Conservation (phyloP, 768 basidiomycete species). For the Termitomyces sp. region DNA sequence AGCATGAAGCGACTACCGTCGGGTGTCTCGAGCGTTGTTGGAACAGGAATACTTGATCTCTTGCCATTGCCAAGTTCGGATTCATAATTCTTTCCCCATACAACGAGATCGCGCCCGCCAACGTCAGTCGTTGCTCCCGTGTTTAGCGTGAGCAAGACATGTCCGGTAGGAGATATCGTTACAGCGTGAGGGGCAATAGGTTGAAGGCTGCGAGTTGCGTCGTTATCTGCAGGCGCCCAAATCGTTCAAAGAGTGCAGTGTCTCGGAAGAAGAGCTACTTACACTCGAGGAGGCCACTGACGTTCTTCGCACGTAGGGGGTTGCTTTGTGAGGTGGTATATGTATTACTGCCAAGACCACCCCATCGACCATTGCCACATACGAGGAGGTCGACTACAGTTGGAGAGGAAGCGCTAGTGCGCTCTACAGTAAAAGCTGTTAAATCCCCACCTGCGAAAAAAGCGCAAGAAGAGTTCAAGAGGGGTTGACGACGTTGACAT, state of each 20-base stretch:
- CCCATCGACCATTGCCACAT: constrained; percentile 83
- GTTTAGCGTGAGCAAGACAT: constrained; percentile 73
- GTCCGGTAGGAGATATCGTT: constrained; percentile 71
- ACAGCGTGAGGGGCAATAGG: constrained; percentile 64
- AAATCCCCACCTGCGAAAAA: constrained; percentile 62
- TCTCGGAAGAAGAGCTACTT: constrained; percentile 28
- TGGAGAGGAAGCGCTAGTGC: constrained; percentile 24
- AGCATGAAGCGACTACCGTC: constrained; percentile 64
- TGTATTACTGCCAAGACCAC: constrained; percentile 66
- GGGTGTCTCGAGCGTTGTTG: constrained; percentile 47
- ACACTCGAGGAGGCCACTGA: constrained; percentile 90
- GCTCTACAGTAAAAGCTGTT: constrained; percentile 75
- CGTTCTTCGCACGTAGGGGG: constrained; percentile 71
- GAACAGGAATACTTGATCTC: constrained; percentile 55
- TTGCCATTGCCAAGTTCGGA: constrained; percentile 78
- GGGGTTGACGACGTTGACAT: neutral
- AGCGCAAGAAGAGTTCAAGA: neutral
- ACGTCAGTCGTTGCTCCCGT: constrained; percentile 49
- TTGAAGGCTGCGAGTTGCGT: constrained; percentile 53
- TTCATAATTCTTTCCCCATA: constrained; percentile 73
- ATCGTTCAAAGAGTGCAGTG: constrained; percentile 3
- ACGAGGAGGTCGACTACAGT: constrained; percentile 53
- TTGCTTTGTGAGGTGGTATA: constrained; percentile 71
- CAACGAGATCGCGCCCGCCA: constrained; percentile 64
- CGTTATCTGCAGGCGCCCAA: constrained; percentile 55